Conservation (phyloP, 257 asterid species). For the Ilex aquifolium region DNA sequence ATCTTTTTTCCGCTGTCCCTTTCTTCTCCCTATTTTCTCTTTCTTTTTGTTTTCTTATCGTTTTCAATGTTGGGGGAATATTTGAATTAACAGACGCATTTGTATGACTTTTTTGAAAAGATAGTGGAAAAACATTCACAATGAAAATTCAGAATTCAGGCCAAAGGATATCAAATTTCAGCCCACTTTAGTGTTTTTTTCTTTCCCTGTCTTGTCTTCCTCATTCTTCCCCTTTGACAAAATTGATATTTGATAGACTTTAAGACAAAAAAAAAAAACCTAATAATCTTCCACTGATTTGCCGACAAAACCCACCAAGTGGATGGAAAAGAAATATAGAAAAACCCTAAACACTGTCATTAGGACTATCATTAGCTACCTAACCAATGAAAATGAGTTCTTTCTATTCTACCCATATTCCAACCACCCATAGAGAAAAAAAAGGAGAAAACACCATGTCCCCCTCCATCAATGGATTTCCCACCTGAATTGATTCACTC, state of each 20-base stretch:
- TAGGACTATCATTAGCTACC: conserved; percentile 14
- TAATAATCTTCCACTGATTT: conserved; percentile 44
- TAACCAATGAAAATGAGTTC: conserved; percentile 18
- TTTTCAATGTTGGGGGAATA: too few species aligned
- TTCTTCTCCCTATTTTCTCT: too few species aligned
- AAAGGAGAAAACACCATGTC: conserved; percentile 18
- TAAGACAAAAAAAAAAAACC: conserved; percentile 7
- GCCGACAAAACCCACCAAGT: conserved; percentile 46
- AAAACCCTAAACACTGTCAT: conserved; percentile 9
- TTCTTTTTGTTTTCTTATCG: too few species aligned
- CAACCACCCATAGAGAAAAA: not conserved
- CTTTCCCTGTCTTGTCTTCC: conserved; percentile 1
- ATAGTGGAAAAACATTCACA: conserved; percentile 18
- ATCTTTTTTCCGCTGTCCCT: too few species aligned
- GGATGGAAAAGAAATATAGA: conserved; percentile 17
- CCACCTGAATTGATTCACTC: conserved; percentile 51
- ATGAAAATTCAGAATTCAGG: not conserved
- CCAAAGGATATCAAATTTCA: not conserved
- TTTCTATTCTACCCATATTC: not conserved
- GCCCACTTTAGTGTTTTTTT: not conserved
- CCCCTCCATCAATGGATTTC: conserved; percentile 17
- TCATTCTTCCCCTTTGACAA: conserved; percentile 26
- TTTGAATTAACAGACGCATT: conserved; percentile 11
- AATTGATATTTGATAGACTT: conserved; percentile 18
- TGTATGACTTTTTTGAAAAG: conserved; percentile 10